A percentile compares a stretch with the other conserved stretches of the same genome.
phyloP scores from a whole-genome alignment of 1,284 basidiomycete species.

The Microbotryum lychnidis-dioicae region DNA sequence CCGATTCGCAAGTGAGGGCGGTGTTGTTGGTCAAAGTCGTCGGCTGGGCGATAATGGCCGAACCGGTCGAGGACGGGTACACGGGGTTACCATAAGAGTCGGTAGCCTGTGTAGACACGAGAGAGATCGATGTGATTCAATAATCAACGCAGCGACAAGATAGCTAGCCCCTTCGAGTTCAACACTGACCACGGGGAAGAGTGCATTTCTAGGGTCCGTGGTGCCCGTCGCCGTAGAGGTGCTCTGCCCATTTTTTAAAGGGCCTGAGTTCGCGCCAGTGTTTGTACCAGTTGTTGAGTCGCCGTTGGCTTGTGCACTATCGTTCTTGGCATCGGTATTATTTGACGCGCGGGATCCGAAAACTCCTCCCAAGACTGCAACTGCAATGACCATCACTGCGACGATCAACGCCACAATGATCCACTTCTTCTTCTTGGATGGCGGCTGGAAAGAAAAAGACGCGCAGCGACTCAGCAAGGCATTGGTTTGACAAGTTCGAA shows the following conservation, averaged over 20 bases:
- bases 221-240: not conserved
- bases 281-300: not conserved
- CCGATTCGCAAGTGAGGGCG: slow-evolving; percentile 71
- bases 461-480: too few relatives aligned
- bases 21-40: slow-evolving; percentile 51
- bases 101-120: slow-evolving; percentile 2
- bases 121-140: not conserved
- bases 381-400: not conserved
- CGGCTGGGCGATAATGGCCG: slow-evolving; percentile 63
- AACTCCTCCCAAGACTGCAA: slow-evolving; percentile 1
- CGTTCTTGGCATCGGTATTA: not conserved
- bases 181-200: not conserved
- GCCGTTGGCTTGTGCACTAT: not conserved
- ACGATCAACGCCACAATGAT: slow-evolving; percentile 11
- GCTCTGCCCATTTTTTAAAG: not conserved
- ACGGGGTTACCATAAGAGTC: slow-evolving; percentile 28
- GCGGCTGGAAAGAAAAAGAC: not conserved
- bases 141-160: not conserved
- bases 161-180: not conserved
- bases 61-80: slow-evolving; percentile 53
- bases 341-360: not conserved
- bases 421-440: not conserved
- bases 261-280: not conserved
- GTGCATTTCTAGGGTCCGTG: not conserved
- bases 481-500: too few relatives aligned